phyloP scores from a whole-genome alignment of 495 filamentous ascomycete species.

The Margaritispora aquatica region DNA sequence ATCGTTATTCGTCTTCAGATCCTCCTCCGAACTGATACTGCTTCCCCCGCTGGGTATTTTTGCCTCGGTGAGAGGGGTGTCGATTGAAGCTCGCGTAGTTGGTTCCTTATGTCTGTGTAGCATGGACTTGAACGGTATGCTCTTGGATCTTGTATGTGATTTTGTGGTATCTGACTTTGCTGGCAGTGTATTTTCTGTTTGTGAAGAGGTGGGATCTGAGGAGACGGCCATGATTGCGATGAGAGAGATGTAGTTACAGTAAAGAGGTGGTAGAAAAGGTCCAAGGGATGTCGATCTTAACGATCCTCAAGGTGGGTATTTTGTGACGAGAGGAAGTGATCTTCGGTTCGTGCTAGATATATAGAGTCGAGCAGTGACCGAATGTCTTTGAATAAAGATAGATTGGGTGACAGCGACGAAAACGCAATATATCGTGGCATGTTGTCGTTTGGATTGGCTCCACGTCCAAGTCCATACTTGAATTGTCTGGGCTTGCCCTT shows the following conservation, averaged over 20 bases:
- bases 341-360: background rate
- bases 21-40: constrained; percentile 32
- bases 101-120: background rate
- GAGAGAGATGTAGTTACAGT: background rate
- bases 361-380: too few species aligned
- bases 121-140: background rate
- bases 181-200: background rate
- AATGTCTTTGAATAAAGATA: too few species aligned
- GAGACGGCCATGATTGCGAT: background rate
- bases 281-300: too few species aligned
- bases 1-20: constrained; percentile 43
- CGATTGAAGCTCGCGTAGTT: background rate
- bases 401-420: background rate
- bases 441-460: background rate
- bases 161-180: background rate
- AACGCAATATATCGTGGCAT: background rate
- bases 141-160: background rate
- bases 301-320: too few species aligned
- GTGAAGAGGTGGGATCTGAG: background rate
- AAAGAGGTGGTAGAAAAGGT: too few species aligned
- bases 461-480: background rate
- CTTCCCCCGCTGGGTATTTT: constrained; percentile 6
- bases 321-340: background rate
- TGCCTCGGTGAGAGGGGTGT: background rate
- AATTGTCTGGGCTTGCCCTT: background rate